Percentiles rank a stretch among this genome's conserved stretches.
Conservation (phyloP, 306 rosid species). For the Rosa persica region DNA sequence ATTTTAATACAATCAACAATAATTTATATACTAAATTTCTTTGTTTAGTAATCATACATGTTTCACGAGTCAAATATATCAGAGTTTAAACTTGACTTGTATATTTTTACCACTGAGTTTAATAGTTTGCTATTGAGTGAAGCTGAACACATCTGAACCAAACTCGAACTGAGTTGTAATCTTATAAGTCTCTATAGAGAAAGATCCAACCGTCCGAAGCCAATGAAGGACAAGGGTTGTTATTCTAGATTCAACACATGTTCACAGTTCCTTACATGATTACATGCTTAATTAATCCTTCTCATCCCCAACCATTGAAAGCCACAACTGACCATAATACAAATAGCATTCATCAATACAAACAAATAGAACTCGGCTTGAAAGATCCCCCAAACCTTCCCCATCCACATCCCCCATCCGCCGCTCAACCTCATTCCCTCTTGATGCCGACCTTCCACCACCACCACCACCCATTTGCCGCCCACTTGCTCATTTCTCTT, state of each 20-base stretch:
- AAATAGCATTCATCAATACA: neutral
- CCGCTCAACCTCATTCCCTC: constrained; percentile 11
- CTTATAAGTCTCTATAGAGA: too few relatives aligned
- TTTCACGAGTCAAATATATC: too few relatives aligned
- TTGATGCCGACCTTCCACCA: constrained; percentile 43
- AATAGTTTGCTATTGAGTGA: too few relatives aligned
- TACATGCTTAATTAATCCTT: neutral
- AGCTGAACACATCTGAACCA: too few relatives aligned
- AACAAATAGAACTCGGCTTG: constrained; percentile 37
- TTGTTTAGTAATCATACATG: too few relatives aligned
- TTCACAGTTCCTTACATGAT: neutral
- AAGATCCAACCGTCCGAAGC: neutral
- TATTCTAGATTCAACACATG: neutral
- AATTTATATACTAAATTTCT: too few relatives aligned
- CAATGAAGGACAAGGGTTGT: neutral
- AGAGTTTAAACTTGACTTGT: too few relatives aligned
- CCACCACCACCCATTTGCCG: neutral
- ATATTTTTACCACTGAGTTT: too few relatives aligned
- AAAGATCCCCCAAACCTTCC: constrained; percentile 34
- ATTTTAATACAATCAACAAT: too few relatives aligned
- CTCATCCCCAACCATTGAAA: constrained; percentile 35
- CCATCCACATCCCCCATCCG: constrained; percentile 10
- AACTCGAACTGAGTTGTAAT: too few relatives aligned
- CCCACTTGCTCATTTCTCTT: constrained; percentile 3
- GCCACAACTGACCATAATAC: constrained; percentile 36